phyloP scores from a whole-genome alignment of 495 filamentous ascomycete genomes.

The Trichoderma erinaceum region DNA sequence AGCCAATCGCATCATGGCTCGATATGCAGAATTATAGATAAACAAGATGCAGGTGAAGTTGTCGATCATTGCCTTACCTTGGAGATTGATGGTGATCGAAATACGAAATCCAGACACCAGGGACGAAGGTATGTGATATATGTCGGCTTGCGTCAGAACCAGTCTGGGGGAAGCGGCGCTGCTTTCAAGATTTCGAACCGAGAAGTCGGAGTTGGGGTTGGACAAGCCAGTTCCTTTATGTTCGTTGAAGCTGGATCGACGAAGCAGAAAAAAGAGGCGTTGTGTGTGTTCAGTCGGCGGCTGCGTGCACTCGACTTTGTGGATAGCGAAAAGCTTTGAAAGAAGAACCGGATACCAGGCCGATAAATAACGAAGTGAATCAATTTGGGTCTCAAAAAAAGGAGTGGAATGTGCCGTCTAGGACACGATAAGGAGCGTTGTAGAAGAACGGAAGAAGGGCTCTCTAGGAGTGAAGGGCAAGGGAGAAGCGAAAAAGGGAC shows the following conservation, averaged over 20 bases:
- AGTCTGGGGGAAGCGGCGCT: slow-evolving; percentile 4
- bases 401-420: slow-evolving; percentile 12
- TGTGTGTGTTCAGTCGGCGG: not conserved
- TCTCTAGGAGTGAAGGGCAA: slow-evolving; percentile 13
- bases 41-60: not conserved
- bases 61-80: slow-evolving; percentile 3
- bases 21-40: not conserved
- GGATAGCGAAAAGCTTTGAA: not conserved
- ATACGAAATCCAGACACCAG: not conserved
- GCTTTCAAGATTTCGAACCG: not conserved
- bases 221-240: not conserved
- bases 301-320: slow-evolving; percentile 6
- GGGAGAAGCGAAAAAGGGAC: not conserved
- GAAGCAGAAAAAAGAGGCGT: not conserved
- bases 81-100: not conserved
- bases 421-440: slow-evolving; percentile 10
- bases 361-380: slow-evolving; percentile 12
- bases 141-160: slow-evolving; percentile 10
- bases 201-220: not conserved
- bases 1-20: not conserved
- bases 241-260: not conserved
- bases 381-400: slow-evolving; percentile 5
- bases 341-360: slow-evolving; percentile 6
- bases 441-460: not conserved
- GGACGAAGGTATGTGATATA: not conserved